Evolutionary conservation across 306 rosid genomes (phyloP), one percentile per base, ranked within the genome.

Genomic region (Inga leiocalycina): DNA sequence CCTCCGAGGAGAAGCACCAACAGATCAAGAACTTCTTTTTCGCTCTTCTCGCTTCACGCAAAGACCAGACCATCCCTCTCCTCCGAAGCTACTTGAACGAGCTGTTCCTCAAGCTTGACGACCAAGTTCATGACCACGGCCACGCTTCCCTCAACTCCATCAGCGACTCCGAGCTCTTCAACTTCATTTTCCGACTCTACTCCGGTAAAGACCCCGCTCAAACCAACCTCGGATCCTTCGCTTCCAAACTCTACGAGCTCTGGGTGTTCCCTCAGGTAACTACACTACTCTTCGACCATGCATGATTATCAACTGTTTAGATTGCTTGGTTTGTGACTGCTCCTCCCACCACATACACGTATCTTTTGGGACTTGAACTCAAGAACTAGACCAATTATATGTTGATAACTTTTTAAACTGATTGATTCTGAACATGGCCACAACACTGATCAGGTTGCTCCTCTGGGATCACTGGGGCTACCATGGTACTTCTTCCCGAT

Each of bases 1-100:
- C 97, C 2, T 78, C 97, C 1, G 98, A 94, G 27, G 80, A 90
- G 48, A 84, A 85, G 4, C 98, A 94, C 78, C 32, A 64, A 0
- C 65, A 80, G 41, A 73, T 94, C 71, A 94, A 94, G 43, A 16
- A 79, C 24, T 87, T 90, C 79, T 78, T 86, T 84, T 57, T 84
- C 32, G 49, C 80, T 11, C 27, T 91, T 56, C 89, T 94, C 22
- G 80, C 94, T 0, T 66, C 89, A 2, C 87, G 79, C 8, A 94
- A 89, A 67, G 1, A 81, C 14, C 30, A 71, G 24, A 86, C 91
- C 75, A 4, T 91, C 3, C 89, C 97, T 0, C 88, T 90, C 27
- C 87, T 91, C 48, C 78, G 83, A 0, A 76, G 7, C 66, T 46
- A 62, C 45, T 35, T 90, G 10, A 51, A 92, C 0, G 86, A 86